These are phyloP conservation scores for Starmerella bombicola DNA, from an alignment of 805 yeast genomes.

Conservation along the genomic window DNA sequence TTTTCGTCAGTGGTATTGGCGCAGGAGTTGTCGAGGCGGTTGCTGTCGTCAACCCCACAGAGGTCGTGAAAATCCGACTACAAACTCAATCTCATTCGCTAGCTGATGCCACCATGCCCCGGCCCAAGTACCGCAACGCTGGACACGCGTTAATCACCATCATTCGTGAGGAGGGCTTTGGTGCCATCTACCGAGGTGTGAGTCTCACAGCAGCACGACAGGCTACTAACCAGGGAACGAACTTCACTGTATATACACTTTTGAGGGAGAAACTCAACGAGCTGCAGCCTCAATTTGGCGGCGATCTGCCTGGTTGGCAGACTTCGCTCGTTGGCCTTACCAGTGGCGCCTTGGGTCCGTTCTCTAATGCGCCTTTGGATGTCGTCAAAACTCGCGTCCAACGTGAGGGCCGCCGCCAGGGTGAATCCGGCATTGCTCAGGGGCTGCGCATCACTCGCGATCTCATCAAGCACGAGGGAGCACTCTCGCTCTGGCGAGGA, in stretches of 20 bases:
- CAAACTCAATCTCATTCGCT: slow-evolving; percentile 91
- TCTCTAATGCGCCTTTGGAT: slow-evolving; percentile 94
- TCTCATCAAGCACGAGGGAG: slow-evolving; percentile 79
- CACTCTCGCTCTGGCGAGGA: slow-evolving; percentile 83
- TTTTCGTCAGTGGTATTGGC: slow-evolving; percentile 87
- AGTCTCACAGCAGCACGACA: slow-evolving; percentile 93
- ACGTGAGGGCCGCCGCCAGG: slow-evolving; percentile 56
- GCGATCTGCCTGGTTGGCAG: slow-evolving; percentile 78
- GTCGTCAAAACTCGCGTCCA: slow-evolving; percentile 95
- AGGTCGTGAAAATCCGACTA: slow-evolving; percentile 87
- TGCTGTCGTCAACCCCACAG: slow-evolving; percentile 90
- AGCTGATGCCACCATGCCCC: slow-evolving; percentile 60
- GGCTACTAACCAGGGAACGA: slow-evolving; percentile 97
- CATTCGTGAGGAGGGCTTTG: slow-evolving; percentile 80
- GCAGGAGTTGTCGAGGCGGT: slow-evolving; percentile 97
- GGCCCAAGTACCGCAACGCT: slow-evolving; percentile 85
- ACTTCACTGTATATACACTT: slow-evolving; percentile 83
- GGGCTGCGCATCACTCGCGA: slow-evolving; percentile 69
- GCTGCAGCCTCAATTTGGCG: slow-evolving; percentile 38
- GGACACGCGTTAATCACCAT: slow-evolving; percentile 79
- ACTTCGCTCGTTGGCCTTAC: slow-evolving; percentile 82
- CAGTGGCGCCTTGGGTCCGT: slow-evolving; percentile 95
- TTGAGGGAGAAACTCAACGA: slow-evolving; percentile 59
- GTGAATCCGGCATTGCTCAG: slow-evolving; percentile 61
- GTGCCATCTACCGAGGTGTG: slow-evolving; percentile 86